These are phyloP conservation scores for Lecanosticta acicola DNA, from an alignment of 2,329 filamentous ascomycete genomes.

Conservation along the genomic window DNA sequence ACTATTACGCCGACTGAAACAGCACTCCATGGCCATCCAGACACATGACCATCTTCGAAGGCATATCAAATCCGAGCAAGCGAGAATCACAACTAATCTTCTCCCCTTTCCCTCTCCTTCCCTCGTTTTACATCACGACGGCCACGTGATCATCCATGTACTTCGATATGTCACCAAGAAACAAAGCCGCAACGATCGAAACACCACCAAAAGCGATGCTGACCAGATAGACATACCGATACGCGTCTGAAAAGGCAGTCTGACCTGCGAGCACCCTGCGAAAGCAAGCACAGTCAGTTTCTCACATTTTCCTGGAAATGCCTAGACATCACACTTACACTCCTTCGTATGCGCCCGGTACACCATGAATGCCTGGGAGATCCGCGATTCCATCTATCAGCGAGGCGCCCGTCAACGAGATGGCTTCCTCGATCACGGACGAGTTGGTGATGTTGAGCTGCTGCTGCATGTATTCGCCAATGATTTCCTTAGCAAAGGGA, in stretches of 20 bases:
- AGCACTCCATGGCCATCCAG: no score
- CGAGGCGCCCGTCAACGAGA: conserved; percentile 49
- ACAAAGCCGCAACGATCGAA: conserved; percentile 26
- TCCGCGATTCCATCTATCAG: conserved; percentile 45
- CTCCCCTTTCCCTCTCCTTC: no score
- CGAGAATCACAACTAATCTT: no score
- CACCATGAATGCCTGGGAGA: conserved; percentile 50
- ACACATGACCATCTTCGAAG: no score
- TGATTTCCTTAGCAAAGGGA: conserved; percentile 38
- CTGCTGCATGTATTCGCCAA: conserved; percentile 47
- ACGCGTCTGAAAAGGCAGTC: conserved; percentile 27
- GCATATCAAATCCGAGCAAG: no score
- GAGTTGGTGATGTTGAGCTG: conserved; percentile 46
- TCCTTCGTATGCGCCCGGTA: conserved; percentile 33
- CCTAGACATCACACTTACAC: conserved; percentile 4
- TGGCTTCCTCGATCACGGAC: conserved; percentile 42
- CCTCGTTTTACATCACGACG: conserved; percentile 12
- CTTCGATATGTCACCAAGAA: conserved; percentile 31
- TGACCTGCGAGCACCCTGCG: conserved; percentile 19
- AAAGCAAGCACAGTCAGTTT: neutral
- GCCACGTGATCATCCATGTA: conserved; percentile 44
- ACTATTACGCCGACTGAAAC: no score
- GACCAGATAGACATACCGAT: conserved; percentile 28
- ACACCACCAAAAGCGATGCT: conserved; percentile 28
- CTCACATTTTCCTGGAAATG: neutral